These are phyloP conservation scores for Backusella tuberculispora DNA, from an alignment of 192 early-diverging fungal species.

Conservation along the genomic window DNA sequence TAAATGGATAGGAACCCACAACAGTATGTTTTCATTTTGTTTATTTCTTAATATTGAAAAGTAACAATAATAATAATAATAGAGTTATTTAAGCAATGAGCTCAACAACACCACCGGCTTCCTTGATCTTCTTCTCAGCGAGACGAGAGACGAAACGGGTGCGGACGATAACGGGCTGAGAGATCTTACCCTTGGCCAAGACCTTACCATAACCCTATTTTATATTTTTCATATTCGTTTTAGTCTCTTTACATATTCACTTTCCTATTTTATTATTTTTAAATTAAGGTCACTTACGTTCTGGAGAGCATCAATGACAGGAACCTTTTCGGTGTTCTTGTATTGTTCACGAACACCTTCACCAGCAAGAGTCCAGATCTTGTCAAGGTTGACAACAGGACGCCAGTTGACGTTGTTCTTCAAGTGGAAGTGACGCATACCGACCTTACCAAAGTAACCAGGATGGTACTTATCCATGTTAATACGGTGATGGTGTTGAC, in stretches of 20 bases:
- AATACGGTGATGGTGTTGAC: slow-evolving; percentile 99
- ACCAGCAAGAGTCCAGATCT: slow-evolving; percentile 88
- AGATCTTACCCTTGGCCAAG: slow-evolving; percentile 90
- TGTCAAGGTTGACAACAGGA: slow-evolving; percentile 91
- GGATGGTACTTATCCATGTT: slow-evolving; percentile 99
- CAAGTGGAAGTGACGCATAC: slow-evolving; percentile 99
- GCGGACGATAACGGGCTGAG: slow-evolving; percentile 94
- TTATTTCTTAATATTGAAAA: neutral
- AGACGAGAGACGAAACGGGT: slow-evolving; percentile 85
- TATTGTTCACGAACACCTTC: slow-evolving; percentile 82
- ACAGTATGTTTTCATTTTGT: neutral
- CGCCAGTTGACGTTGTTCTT: slow-evolving; percentile 86
- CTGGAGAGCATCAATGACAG: slow-evolving; percentile 86
- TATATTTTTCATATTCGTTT: neutral
- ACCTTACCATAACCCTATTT: slow-evolving; percentile 90
- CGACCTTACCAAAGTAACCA: slow-evolving; percentile 99
- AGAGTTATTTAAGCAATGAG: slow-evolving; percentile 55
- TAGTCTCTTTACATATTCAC: neutral
- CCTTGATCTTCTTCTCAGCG: slow-evolving; percentile 99
- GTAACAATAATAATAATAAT: slow-evolving; percentile 1
- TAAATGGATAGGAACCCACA: neutral
- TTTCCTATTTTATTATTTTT: neutral
- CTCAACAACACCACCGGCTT: slow-evolving; percentile 82
- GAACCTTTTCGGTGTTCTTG: slow-evolving; percentile 84
- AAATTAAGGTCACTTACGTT: neutral